Base-by-base conservation (phyloP, 306 rosid genomes). In the Prunus dulcis region DNA sequence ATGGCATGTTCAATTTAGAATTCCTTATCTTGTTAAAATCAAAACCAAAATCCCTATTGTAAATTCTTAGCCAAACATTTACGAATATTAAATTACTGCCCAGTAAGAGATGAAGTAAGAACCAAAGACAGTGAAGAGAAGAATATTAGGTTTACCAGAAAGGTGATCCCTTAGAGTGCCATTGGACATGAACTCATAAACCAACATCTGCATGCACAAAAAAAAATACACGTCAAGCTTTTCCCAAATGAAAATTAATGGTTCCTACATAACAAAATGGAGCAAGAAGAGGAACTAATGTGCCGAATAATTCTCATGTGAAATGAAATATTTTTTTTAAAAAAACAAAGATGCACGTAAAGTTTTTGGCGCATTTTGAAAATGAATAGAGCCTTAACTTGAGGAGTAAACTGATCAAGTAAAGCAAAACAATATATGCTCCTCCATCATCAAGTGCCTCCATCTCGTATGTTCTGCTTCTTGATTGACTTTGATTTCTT, bases 151-250 rank as follows among this genome's bases (percentile, higher is more conserved):
- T 51, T 60, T 91, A 96, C 99, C 97, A 13, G 98, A 89, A 75
- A 96, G 91, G 89, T 89, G 93, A 81, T 96, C 97, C 88, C 99
- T 82, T 78, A 92, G 88, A 38, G 98, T 87, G 66, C 97, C 93
- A 81, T 91, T 91, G 25, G 97, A 28, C 98, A 96, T 96, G 65
- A 84, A 96, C 82, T 96, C 98, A 82, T 96, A 96, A 66, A 88
- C 90, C 86, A 96, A 81, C 98, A 92, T 96, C 99, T 96, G 96
- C 93, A 87, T 28, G 73, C 69, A 84, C 32, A 76, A 18, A 62
- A 83, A 83, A 76, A 70, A 69, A 76, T 52, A 17, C 70, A 50
- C 28, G 12, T 50, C n/a, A 46, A 81, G 57, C 58, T 76, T 80
- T 55, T 57, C 13, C 56, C 9, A 84, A 64, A 63, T 57, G 75